phyloP scores from a whole-genome alignment of 192 early-diverging fungal species.

The Coemansia erecta region DNA sequence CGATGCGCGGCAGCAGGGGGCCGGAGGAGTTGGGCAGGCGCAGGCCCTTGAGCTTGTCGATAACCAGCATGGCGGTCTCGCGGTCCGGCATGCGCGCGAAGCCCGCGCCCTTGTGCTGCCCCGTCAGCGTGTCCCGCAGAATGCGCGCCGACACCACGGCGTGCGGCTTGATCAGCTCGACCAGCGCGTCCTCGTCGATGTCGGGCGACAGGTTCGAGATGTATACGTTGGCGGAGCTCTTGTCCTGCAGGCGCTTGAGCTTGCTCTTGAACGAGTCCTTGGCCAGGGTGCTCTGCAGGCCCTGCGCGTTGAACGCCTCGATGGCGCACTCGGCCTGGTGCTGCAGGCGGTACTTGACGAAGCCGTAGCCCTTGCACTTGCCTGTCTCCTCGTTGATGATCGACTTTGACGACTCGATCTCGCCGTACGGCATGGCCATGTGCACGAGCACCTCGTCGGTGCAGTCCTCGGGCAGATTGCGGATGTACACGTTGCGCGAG shows the following conservation, averaged over 20 bases:
- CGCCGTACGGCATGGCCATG: constrained; percentile 67
- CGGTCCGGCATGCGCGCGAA: constrained; percentile 73
- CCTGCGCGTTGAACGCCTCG: constrained; percentile 61
- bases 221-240: constrained; percentile 77
- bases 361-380: constrained; percentile 87
- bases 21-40: constrained; percentile 59
- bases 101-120: constrained; percentile 72
- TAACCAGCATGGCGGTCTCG: constrained; percentile 63
- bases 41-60: constrained; percentile 64
- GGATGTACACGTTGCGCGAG: constrained; percentile 74
- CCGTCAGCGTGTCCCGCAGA: constrained; percentile 64
- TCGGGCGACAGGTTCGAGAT: constrained; percentile 77
- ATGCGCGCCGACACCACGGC: constrained; percentile 71
- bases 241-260: constrained; percentile 70
- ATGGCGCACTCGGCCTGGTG: constrained; percentile 68
- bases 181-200: constrained; percentile 66
- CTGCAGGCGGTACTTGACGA: constrained; percentile 77
- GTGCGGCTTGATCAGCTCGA: constrained; percentile 64
- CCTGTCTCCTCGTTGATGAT: constrained; percentile 78
- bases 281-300: constrained; percentile 75
- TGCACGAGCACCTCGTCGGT: constrained; percentile 66
- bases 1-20: constrained; percentile 74
- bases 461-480: constrained; percentile 64
- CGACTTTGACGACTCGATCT: constrained; percentile 76
- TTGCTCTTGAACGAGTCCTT: constrained; percentile 71